Base-by-base conservation (phyloP, 2,329 filamentous ascomycete genomes). In the Sodiomyces alkalinus region DNA sequence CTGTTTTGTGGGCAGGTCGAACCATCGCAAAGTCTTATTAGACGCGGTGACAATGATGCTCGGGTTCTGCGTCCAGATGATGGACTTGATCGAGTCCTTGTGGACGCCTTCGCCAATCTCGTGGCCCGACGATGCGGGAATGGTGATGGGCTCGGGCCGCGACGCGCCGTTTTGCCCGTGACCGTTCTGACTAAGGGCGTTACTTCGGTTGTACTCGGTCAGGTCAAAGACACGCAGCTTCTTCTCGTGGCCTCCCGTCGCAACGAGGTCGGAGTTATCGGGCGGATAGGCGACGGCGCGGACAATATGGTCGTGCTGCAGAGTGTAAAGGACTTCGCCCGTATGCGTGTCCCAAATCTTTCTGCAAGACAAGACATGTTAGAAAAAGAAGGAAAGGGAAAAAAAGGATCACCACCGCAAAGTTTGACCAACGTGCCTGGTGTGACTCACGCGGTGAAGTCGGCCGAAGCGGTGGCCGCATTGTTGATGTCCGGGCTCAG, bases 341-440 rank as follows among this genome's bases (percentile, higher is more conserved):
- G 81, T 90, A 46, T 92, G 81, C 1, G 90, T 93, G 45, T 98
- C 85, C 90, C 92, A 98, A 29, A 98, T 78, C 53, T 92, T 94
- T 27, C 83, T 92, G 39, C 38, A 35, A n/a, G 3, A 15, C 6
- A 16, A 3, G 27, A 22, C 11, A 7, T 16, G 35, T 59, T 42
- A 61, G 27, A 19, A 15, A 28, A 18, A 22, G 19, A 26, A 20
- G 17, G 28, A 17, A 22, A 21, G 19, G 17, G 11, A 27, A 20
- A 7, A 20, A 7, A 20, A 20, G 19, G 13, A 15, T 7, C n/a
- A 24, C 7, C 12, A 15, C 11, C 9, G 11, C 6, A 7, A 13
- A 5, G 21, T n/a, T n/a, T n/a, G n/a, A n/a, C n/a, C n/a, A n/a
- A n/a, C n/a, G n/a, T n/a, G n/a, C 14, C 14, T 17, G 17, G 17